These are phyloP conservation scores for Cyberlindnera mycetangii DNA, from an alignment of 805 yeast genomes.

Conservation along the genomic window DNA sequence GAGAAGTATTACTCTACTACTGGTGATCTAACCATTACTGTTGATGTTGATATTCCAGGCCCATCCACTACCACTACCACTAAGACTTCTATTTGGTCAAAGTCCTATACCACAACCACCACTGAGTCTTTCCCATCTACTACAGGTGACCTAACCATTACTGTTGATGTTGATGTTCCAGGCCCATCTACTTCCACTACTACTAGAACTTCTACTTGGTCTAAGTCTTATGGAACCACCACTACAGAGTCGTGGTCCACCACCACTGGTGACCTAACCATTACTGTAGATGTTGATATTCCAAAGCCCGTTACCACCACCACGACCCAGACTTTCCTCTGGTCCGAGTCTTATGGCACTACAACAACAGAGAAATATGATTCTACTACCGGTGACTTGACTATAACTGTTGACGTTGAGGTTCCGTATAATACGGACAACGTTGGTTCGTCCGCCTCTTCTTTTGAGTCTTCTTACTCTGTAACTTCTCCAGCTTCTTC, in stretches of 20 bases:
- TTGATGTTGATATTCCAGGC: constrained; percentile 7
- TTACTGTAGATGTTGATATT: constrained; percentile 14
- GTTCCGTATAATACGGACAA: too few species aligned
- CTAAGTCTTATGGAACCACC: constrained; percentile 1
- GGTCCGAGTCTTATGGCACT: too few species aligned
- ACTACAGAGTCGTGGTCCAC: constrained; percentile 10
- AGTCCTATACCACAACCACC: not conserved
- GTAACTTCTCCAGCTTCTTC: not conserved
- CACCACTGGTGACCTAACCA: constrained; percentile 10
- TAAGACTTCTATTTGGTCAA: not conserved
- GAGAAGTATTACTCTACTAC: constrained; percentile 15
- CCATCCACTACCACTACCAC: constrained; percentile 10
- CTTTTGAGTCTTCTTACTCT: constrained; percentile 1
- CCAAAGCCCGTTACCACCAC: constrained; percentile 1
- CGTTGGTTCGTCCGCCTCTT: not conserved
- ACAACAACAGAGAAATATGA: too few species aligned
- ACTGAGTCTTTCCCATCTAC: constrained; percentile 15
- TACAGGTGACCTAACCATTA: constrained; percentile 18
- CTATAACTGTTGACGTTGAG: too few species aligned
- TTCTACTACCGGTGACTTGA: too few species aligned
- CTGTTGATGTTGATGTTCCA: constrained; percentile 15
- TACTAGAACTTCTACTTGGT: constrained; percentile 1
- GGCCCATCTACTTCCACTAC: not conserved
- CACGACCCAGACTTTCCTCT: too few species aligned
- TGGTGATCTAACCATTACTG: constrained; percentile 16